A percentile compares a stretch with the other conserved stretches of the same genome.
These are phyloP conservation scores for Leccinum sublutescens DNA, from an alignment of 768 basidiomycete species.

Conservation along the genomic window DNA sequence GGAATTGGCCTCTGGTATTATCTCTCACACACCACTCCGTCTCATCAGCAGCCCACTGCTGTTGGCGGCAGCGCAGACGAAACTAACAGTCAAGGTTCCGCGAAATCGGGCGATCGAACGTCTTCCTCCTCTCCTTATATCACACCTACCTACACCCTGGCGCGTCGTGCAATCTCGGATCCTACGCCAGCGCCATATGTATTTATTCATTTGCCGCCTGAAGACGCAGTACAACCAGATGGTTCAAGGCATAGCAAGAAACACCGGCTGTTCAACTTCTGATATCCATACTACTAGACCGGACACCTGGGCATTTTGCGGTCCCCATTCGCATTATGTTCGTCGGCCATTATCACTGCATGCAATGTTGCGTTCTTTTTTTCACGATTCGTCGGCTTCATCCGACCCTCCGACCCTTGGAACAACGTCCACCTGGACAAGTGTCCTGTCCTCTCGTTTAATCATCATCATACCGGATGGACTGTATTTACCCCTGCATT, in stretches of 20 bases:
- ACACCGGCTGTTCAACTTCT: conserved; percentile 10
- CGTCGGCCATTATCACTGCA: conserved; percentile 1
- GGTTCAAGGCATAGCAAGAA: conserved; percentile 11
- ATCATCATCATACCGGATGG: conserved; percentile 20
- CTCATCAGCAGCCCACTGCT: conserved; percentile 53
- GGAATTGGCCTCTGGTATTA: conserved; percentile 63
- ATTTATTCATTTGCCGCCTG: conserved; percentile 6
- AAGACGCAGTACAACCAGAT: conserved; percentile 3
- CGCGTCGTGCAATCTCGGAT: conserved; percentile 33
- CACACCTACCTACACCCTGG: conserved; percentile 61
- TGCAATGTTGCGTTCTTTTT: conserved; percentile 4
- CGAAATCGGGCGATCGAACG: conserved; percentile 12
- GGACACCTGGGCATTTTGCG: background rate
- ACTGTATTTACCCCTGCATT: conserved; percentile 27
- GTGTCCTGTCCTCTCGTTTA: conserved; percentile 33
- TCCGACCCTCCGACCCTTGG: conserved; percentile 12
- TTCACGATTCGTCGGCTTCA: background rate
- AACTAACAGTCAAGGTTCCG: conserved; percentile 19
- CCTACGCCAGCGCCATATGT: conserved; percentile 17
- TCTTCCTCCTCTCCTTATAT: conserved; percentile 41
- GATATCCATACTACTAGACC: conserved; percentile 2
- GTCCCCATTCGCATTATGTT: conserved; percentile 4
- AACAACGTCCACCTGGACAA: conserved; percentile 24
- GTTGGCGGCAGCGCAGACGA: conserved; percentile 63
- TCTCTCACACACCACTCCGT: conserved; percentile 48